Evolutionary conservation across 352 stramenopile species (phyloP).

Genomic region (Pythium myriotylum): DNA sequence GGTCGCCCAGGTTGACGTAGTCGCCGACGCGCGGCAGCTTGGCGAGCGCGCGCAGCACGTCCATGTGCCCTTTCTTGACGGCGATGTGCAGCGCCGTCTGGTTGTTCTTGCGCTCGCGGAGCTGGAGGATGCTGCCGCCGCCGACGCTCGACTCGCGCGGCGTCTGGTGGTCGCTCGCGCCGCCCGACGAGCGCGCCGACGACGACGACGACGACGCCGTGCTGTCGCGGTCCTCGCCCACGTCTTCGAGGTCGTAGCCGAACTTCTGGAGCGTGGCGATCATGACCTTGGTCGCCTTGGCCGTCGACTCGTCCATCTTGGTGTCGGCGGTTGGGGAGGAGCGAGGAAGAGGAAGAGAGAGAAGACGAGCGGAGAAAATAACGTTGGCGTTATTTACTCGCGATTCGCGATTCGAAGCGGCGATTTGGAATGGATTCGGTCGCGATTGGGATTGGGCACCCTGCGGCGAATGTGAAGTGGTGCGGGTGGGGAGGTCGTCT

Average conservation of each 20-base stretch:
- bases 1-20: slow-evolving; percentile 76
- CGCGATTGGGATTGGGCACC: too few species aligned
- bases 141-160: slow-evolving; percentile 25
- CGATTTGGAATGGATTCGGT: too few species aligned
- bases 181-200: slow-evolving; percentile 35
- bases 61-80: slow-evolving; percentile 81
- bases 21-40: slow-evolving; percentile 73
- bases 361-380: background rate
- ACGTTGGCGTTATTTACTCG: too few species aligned
- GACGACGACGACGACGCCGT: slow-evolving; percentile 34
- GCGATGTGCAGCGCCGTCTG: slow-evolving; percentile 86
- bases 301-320: slow-evolving; percentile 41
- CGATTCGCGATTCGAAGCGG: too few species aligned
- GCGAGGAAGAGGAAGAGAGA: background rate
- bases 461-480: too few species aligned
- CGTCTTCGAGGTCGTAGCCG: slow-evolving; percentile 71
- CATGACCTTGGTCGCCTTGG: slow-evolving; percentile 62
- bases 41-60: slow-evolving; percentile 76
- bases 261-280: slow-evolving; percentile 85
- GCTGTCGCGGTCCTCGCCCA: slow-evolving; percentile 26
- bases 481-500: too few species aligned
- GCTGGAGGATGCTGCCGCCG: slow-evolving; percentile 67
- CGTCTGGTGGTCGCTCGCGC: slow-evolving; percentile 17
- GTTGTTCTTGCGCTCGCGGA: slow-evolving; percentile 83
- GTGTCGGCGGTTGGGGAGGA: slow-evolving; percentile 3